Conservation (phyloP, 352 stramenopile species). For the Pythium utonaiense region DNA sequence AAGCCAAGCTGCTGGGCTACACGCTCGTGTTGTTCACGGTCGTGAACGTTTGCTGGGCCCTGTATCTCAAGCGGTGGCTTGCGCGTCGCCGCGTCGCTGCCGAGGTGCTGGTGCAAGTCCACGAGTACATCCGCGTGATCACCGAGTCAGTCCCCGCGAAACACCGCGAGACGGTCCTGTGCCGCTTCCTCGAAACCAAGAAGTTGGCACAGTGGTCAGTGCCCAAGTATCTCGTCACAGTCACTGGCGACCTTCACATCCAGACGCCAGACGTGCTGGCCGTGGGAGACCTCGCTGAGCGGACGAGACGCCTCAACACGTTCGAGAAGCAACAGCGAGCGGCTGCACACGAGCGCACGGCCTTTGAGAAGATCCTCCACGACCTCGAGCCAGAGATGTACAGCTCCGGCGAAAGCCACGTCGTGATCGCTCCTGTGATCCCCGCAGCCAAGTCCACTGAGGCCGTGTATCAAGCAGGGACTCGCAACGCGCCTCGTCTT, state of each 20-base stretch:
- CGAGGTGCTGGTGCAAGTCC: conserved; percentile 28
- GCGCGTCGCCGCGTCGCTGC: conserved; percentile 25
- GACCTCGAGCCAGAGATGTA: too few species aligned
- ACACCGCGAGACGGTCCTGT: conserved; percentile 20
- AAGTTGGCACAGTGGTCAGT: conserved; percentile 3
- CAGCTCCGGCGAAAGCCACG: too few species aligned
- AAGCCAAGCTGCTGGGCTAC: conserved; percentile 32
- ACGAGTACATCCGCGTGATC: conserved; percentile 36
- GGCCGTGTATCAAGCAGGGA: too few species aligned
- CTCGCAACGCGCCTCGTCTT: too few species aligned
- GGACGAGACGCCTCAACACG: neutral
- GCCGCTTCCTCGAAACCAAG: conserved; percentile 24
- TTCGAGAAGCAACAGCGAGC: neutral
- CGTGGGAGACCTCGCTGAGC: neutral
- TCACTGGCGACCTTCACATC: conserved; percentile 12
- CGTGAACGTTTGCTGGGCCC: conserved; percentile 34
- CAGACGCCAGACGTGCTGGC: conserved; percentile 9
- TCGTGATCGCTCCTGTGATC: too few species aligned
- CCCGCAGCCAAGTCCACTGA: too few species aligned
- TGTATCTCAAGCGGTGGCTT: conserved; percentile 28
- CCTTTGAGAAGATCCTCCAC: conserved; percentile 6
- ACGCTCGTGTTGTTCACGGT: conserved; percentile 38
- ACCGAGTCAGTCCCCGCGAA: conserved; percentile 25
- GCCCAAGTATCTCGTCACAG: conserved; percentile 10
- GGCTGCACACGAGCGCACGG: neutral